Evolutionary conservation across 164 flowering plant genomes (phyloP), one percentile per base, ranked within the genome.

Genomic region (Chimonanthus praecox): DNA sequence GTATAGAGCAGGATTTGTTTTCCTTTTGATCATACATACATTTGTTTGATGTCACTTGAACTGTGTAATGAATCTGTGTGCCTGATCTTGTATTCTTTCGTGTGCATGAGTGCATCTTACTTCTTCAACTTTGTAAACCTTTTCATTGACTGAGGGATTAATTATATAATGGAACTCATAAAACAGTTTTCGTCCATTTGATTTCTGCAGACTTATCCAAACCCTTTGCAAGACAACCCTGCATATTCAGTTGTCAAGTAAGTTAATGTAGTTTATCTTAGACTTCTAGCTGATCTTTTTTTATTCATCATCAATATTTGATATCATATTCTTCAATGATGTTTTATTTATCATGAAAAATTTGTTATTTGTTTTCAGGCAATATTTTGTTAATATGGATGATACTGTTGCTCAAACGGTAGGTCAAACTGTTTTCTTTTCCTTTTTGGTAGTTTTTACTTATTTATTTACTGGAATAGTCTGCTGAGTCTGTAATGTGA

Each of bases 321-420:
- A 9, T 11, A 16, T 3, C 8, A 9, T 54, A 5, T 61, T 68
- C 63, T 13, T 8, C 21, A 45, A 62, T 58, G 49, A 47, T 74
- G 51, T 58, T 18, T 20, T 4, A 7, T 33, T 46, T 63, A 18
- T 46, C 20, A 33, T 1, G 33, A 16, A 47, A 49, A 51, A 20
- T 20, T 46, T 48, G 15, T 50, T 67, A 71, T 70, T 11, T 46
- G 45, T 78, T 69, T 73, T 20, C 94, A 94, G 98, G 87, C 99
- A 94, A 76, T 91, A 90, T 75, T 94, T 94, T 78, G 99, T 94
- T 20, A 76, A 94, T 80, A 78, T 50, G 6, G 97, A 92, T 78
- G 98, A 95, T 74, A 86, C 92, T 18, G 98, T 95, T 73, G 81
- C 92, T 2, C 85, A 88, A 83, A 87, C 87, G 92, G 98, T 95